These are phyloP conservation scores for Triticum turgidum DNA, from an alignment of 176 grass and related monocot genomes.

Conservation along the genomic window DNA sequence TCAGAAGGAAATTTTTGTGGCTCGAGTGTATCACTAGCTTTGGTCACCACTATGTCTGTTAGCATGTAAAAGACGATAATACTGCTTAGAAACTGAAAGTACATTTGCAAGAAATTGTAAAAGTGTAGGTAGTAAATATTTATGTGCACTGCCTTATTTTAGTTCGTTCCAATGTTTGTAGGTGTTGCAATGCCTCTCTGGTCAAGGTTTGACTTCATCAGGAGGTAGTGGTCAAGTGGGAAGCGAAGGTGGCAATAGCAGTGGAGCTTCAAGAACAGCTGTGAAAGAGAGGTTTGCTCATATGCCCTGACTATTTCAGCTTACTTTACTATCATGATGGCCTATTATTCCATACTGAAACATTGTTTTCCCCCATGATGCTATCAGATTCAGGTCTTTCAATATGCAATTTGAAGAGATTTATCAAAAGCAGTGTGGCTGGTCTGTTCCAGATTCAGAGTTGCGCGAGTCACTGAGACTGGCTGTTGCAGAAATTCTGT, in stretches of 20 bases:
- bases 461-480: constrained; percentile 76
- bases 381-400: constrained; percentile 84
- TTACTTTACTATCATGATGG: neutral
- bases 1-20: neutral
- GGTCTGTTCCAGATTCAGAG: constrained; percentile 90
- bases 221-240: constrained; percentile 57
- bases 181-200: constrained; percentile 77
- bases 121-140: neutral
- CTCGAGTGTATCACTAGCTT: neutral
- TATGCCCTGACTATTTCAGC: neutral
- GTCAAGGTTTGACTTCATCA: constrained; percentile 75
- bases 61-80: neutral
- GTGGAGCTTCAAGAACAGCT: constrained; percentile 71
- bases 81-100: neutral
- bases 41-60: neutral
- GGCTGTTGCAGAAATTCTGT: constrained; percentile 85
- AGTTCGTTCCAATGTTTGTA: constrained; percentile 20
- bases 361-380: neutral
- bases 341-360: neutral
- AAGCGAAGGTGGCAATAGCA: constrained; percentile 73
- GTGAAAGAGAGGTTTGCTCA: constrained; percentile 75
- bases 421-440: constrained; percentile 85
- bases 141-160: neutral
- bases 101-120: neutral
- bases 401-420: constrained; percentile 84